Evolutionary conservation across 2,329 filamentous ascomycete genomes (phyloP).

Genomic region (Aspergillus tamarii): DNA sequence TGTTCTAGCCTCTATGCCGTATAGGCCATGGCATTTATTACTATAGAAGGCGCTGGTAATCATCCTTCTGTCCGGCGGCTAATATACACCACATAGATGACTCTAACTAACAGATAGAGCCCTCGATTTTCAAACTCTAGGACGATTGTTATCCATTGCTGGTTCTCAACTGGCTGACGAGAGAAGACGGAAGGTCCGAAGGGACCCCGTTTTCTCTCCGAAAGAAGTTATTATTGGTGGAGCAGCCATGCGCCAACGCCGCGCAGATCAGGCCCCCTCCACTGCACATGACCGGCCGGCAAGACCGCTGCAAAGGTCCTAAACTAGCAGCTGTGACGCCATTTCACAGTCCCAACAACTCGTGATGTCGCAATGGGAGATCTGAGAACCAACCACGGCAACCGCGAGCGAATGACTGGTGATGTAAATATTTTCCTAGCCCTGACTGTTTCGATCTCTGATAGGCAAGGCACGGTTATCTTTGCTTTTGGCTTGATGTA

Average conservation of each 20-base stretch:
- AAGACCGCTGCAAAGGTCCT: conserved; percentile 25
- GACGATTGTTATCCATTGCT: background rate
- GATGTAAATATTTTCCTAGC: conserved; percentile 17
- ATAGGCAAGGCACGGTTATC: background rate
- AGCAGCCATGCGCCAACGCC: conserved; percentile 13
- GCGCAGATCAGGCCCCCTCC: conserved; percentile 12
- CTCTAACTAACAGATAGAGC: background rate
- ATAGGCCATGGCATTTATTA: background rate
- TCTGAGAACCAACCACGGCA: conserved; percentile 8
- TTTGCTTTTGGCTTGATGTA: conserved; percentile 2
- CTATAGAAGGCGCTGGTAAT: background rate
- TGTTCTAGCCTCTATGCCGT: background rate
- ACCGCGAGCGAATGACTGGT: conserved; percentile 13
- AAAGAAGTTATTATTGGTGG: conserved; percentile 18
- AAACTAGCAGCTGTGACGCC: conserved; percentile 29
- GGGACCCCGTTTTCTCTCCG: conserved; percentile 15
- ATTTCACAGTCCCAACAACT: conserved; percentile 22
- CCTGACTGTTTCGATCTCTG: conserved; percentile 1
- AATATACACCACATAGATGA: background rate
- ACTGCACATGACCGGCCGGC: conserved; percentile 22
- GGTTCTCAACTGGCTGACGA: conserved; percentile 1
- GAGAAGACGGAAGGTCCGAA: conserved; percentile 17
- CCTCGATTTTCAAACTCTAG: background rate
- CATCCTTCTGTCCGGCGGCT: background rate
- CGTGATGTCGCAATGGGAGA: conserved; percentile 17